These are phyloP conservation scores for Leishmania major DNA, from an alignment of 208 protist genomes.

Conservation along the genomic window DNA sequence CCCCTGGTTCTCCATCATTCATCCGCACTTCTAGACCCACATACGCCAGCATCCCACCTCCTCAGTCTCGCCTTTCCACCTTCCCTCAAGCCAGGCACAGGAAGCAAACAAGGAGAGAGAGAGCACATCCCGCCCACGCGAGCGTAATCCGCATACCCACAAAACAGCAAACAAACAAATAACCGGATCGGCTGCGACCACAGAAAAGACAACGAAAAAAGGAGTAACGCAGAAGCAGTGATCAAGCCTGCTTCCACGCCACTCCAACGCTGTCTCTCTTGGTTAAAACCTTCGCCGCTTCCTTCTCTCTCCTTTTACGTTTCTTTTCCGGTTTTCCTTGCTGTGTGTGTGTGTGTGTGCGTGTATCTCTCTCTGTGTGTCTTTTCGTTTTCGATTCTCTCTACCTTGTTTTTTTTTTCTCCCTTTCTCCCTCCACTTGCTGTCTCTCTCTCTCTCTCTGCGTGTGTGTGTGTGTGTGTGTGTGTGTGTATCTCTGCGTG, in stretches of 20 bases:
- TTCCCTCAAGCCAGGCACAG: neutral
- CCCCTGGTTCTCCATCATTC: neutral
- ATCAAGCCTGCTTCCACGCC: neutral
- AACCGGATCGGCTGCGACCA: neutral
- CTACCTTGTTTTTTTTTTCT: neutral
- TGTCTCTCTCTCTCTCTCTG: neutral
- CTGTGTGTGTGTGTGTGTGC: neutral
- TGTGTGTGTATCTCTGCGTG: neutral
- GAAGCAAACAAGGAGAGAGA: neutral
- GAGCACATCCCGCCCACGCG: neutral
- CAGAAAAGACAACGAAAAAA: neutral
- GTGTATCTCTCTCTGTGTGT: neutral
- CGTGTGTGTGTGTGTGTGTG: neutral
- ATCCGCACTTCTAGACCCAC: neutral
- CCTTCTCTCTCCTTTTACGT: conserved; percentile 1
- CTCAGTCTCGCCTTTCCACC: neutral
- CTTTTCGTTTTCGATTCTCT: neutral
- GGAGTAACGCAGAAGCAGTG: neutral
- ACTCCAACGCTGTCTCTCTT: neutral
- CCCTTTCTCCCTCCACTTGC: neutral
- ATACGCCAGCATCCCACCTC: neutral
- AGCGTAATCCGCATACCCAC: neutral
- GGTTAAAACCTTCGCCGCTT: neutral
- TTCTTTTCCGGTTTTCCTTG: too few relatives aligned
- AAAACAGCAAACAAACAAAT: neutral